These are phyloP conservation scores for Drechslerella stenobrocha DNA, from an alignment of 2,329 filamentous ascomycete species.

Conservation along the genomic window DNA sequence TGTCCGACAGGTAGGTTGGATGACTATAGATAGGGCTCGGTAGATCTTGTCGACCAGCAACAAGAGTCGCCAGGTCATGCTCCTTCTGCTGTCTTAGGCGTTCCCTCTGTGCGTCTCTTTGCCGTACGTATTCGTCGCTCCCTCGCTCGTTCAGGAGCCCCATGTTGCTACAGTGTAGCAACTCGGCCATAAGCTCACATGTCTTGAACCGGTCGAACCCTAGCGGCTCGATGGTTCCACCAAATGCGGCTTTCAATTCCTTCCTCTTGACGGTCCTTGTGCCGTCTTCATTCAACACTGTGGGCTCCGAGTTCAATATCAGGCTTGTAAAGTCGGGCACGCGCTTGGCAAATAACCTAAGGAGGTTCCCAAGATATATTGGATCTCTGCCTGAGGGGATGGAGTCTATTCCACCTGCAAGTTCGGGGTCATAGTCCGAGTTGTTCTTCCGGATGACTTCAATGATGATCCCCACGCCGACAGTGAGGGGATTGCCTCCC, in stretches of 20 bases:
- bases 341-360: conserved; percentile 84
- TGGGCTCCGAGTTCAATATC: conserved; percentile 72
- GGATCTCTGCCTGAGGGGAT: conserved; percentile 84
- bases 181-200: conserved; percentile 96
- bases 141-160: conserved; percentile 88
- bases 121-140: conserved; percentile 80
- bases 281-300: conserved; percentile 62
- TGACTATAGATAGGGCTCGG: conserved; percentile 29
- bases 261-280: conserved; percentile 69
- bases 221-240: conserved; percentile 84
- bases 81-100: conserved; percentile 75
- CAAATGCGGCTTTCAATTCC: conserved; percentile 82
- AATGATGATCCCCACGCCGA: conserved; percentile 95
- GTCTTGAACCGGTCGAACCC: conserved; percentile 99
- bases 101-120: conserved; percentile 79
- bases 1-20: conserved; percentile 31
- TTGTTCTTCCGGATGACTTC: conserved; percentile 99
- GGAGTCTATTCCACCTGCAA: conserved; percentile 72
- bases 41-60: conserved; percentile 39
- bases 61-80: conserved; percentile 48
- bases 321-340: conserved; percentile 93
- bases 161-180: conserved; percentile 99
- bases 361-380: conserved; percentile 88
- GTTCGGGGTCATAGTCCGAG: conserved; percentile 95
- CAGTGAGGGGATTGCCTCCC: conserved; percentile 90